Percentiles rank a stretch among this genome's conserved stretches.
These are phyloP conservation scores for Anacardium occidentale DNA, from an alignment of 345 rosid species.

Conservation along the genomic window DNA sequence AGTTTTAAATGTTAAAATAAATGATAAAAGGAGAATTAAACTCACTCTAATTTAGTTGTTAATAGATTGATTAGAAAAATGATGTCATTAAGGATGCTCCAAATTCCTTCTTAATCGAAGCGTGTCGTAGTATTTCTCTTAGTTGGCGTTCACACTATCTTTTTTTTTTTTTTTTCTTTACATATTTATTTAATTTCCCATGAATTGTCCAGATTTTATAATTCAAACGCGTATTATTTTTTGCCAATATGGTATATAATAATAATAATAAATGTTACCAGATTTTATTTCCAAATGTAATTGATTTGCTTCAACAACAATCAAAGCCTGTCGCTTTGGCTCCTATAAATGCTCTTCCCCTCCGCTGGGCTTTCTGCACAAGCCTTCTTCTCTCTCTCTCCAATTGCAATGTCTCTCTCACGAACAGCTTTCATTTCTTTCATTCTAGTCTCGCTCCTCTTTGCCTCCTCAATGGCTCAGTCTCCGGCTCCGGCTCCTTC, in stretches of 20 bases:
- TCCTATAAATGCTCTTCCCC: background rate
- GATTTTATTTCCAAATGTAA: too few relatives aligned
- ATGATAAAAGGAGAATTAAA: too few relatives aligned
- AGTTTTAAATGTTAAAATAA: too few relatives aligned
- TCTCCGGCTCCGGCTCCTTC: conserved; percentile 20
- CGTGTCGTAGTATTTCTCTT: too few relatives aligned
- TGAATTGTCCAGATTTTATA: background rate
- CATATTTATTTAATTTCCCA: background rate
- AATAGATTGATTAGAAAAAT: too few relatives aligned
- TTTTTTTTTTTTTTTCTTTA: too few relatives aligned
- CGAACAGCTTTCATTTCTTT: background rate
- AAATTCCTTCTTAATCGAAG: too few relatives aligned
- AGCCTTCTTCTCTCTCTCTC: background rate
- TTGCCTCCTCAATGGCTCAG: conserved; percentile 16
- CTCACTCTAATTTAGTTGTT: too few relatives aligned
- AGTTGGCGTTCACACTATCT: background rate
- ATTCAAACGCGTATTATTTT: too few relatives aligned
- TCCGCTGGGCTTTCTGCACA: background rate
- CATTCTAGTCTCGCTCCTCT: background rate
- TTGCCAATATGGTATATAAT: too few relatives aligned
- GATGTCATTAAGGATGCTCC: too few relatives aligned
- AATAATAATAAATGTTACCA: too few relatives aligned
- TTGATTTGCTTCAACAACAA: background rate
- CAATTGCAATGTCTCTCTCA: background rate
- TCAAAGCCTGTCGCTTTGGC: background rate